These are phyloP conservation scores for Hygrophoropsis aurantiaca DNA, from an alignment of 768 basidiomycete species.

Conservation along the genomic window DNA sequence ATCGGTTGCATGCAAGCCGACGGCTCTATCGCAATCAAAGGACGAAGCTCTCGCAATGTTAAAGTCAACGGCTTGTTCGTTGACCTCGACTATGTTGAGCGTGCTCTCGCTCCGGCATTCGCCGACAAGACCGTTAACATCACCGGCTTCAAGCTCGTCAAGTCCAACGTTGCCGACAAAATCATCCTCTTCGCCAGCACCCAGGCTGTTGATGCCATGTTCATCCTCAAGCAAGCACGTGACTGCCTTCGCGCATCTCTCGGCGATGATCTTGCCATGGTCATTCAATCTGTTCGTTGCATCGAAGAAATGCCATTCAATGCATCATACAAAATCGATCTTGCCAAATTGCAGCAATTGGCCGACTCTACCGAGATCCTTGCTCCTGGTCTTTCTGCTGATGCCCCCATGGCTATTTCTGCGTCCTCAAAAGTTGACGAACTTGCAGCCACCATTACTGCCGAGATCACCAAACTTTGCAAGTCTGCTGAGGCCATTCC, in stretches of 20 bases:
- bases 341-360: conserved; percentile 25
- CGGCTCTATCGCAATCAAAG: conserved; percentile 24
- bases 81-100: conserved; percentile 27
- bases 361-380: conserved; percentile 15
- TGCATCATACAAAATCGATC: conserved; percentile 29
- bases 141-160: conserved; percentile 26
- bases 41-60: conserved; percentile 29
- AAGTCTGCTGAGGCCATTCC: conserved; percentile 25
- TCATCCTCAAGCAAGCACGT: conserved; percentile 22
- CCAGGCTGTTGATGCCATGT: conserved; percentile 12
- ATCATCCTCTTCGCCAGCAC: conserved; percentile 25
- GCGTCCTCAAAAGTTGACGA: conserved; percentile 13
- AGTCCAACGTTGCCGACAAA: conserved; percentile 22
- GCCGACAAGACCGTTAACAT: conserved; percentile 15
- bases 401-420: conserved; percentile 2
- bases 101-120: conserved; percentile 23
- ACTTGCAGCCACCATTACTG: conserved; percentile 33
- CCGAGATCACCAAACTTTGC: conserved; percentile 30
- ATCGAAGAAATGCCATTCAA: conserved; percentile 29
- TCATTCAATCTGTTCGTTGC: conserved; percentile 22
- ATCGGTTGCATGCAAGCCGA: conserved; percentile 26
- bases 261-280: conserved; percentile 20
- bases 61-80: conserved; percentile 29
- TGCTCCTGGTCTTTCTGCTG: conserved; percentile 16
- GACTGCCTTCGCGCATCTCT: conserved; percentile 16